Base-by-base conservation (phyloP, 164 flowering plant genomes). In the Paratinospora sagittata region DNA sequence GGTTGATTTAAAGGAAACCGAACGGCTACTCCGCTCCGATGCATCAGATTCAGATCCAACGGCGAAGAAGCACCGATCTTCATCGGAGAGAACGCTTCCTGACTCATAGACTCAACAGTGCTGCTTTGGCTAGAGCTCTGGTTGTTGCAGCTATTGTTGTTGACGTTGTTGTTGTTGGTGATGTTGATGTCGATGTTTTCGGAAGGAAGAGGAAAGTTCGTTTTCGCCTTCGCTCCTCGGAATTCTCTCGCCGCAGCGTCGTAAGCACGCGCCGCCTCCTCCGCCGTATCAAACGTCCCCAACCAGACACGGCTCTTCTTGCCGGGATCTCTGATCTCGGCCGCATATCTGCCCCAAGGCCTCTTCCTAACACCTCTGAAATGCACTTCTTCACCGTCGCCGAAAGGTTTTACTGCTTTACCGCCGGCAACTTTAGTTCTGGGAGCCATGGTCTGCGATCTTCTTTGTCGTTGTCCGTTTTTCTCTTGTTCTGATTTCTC, bases 341-440 rank as follows among this genome's bases (percentile, higher is more conserved):
- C 91, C 11, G 94, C 94, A 79, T 86, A 89, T 0, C 94, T 81
- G 0, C 94, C 94, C 94, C 94, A 89, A 1, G 94, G 94, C 62
- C 94, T 74, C 88, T 86, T 89, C 52, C 94, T 76, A 9, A 89
- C 94, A 4, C 94, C 94, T 49, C 93, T 74, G 76, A 72, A 89
- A 6, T 85, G 83, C 63, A 82, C 81, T 81, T 89, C 94, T 60
- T 74, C 82, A 19, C 34, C 78, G 63, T 37, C 60, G 11, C 63
- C 74, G 57, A 19, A 70, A 70, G 2, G 49, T 26, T 33, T 63
- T 3, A 2, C 45, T 21, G 71, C 74, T 23, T 73, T 73, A 67
- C 39, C 61, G 13, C 64, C 71, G 69, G 27, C 62, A 27, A 71
- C 9, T 68, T 52, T 81, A 11, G 17, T 41, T 9, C 81, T 80